These are phyloP conservation scores for Microsporum ferrugineum DNA, from an alignment of 2,329 filamentous ascomycete genomes.

Conservation along the genomic window DNA sequence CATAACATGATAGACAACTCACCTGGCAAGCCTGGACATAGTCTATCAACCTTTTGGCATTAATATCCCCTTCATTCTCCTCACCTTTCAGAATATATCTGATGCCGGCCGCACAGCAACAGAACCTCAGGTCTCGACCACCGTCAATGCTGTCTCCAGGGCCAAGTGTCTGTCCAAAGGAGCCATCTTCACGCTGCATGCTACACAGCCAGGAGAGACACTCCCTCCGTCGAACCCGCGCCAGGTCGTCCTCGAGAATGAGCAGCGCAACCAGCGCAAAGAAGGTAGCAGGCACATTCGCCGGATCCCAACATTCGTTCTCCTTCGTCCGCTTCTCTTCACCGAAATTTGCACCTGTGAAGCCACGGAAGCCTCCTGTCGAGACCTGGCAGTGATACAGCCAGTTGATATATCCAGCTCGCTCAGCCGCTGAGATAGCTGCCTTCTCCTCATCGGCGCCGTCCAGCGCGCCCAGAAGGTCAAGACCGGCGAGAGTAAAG, in stretches of 20 bases:
- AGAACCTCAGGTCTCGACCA: conserved; percentile 74
- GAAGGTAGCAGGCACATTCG: conserved; percentile 77
- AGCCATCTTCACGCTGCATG: conserved; percentile 73
- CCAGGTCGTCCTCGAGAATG: conserved; percentile 51
- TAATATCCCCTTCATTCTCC: conserved; percentile 54
- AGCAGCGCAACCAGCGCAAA: conserved; percentile 72
- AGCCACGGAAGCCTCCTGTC: conserved; percentile 74
- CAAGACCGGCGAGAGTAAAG: conserved; percentile 77
- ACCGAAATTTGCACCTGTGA: conserved; percentile 55
- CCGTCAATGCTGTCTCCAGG: conserved; percentile 55
- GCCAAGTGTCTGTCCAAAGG: conserved; percentile 73
- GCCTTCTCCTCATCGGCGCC: conserved; percentile 19
- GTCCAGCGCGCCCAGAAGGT: conserved; percentile 59
- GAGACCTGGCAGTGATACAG: conserved; percentile 75
- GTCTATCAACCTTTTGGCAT: conserved; percentile 56
- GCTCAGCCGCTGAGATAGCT: conserved; percentile 41
- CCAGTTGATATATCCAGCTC: conserved; percentile 46
- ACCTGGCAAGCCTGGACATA: conserved; percentile 60
- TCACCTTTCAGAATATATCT: conserved; percentile 68
- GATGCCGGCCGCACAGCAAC: conserved; percentile 70
- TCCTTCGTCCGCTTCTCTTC: conserved; percentile 37
- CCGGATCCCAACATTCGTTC: conserved; percentile 55
- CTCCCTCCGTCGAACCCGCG: conserved; percentile 53
- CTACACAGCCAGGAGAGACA: conserved; percentile 62
- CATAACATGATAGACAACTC: conserved; percentile 11